Evolutionary conservation across 805 yeast genomes (phyloP).

Genomic region (Cyberlindnera mycetangii): DNA sequence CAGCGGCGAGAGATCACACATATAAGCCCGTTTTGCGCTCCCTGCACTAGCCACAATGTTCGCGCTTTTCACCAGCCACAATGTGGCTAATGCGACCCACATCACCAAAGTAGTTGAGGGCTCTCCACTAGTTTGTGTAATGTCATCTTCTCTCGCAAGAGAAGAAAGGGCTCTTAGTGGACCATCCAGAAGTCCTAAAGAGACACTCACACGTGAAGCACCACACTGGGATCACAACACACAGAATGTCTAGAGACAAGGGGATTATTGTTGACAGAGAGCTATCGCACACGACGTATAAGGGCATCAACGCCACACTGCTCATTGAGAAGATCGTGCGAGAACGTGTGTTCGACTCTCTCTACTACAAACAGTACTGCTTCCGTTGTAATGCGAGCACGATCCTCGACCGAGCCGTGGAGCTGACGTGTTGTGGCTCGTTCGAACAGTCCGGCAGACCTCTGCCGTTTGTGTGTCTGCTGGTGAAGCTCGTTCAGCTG

Average conservation of each 20-base stretch:
- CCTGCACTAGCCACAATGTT: not conserved
- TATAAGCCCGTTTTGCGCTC: not conserved
- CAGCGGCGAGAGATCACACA: too few relatives aligned
- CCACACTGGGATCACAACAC: not conserved
- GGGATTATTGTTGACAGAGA: constrained; percentile 21
- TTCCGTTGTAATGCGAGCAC: constrained; percentile 47
- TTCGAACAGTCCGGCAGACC: constrained; percentile 57
- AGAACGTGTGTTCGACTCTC: constrained; percentile 52
- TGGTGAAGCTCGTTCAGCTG: constrained; percentile 74
- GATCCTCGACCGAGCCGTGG: constrained; percentile 46
- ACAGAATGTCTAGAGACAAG: constrained; percentile 1
- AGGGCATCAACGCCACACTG: constrained; percentile 46
- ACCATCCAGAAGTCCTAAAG: too few relatives aligned
- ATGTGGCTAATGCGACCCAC: not conserved
- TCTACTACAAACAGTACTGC: constrained; percentile 58
- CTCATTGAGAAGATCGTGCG: constrained; percentile 56
- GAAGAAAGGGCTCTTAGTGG: too few relatives aligned
- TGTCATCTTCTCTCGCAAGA: too few relatives aligned
- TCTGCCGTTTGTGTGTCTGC: constrained; percentile 69
- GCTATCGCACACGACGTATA: constrained; percentile 26
- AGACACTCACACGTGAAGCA: not conserved
- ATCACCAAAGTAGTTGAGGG: too few relatives aligned
- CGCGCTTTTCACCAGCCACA: not conserved
- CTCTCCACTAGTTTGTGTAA: too few relatives aligned
- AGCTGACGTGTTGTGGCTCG: constrained; percentile 53